Base-by-base conservation (phyloP, 345 rosid genomes). In the Corymbia maculata region DNA sequence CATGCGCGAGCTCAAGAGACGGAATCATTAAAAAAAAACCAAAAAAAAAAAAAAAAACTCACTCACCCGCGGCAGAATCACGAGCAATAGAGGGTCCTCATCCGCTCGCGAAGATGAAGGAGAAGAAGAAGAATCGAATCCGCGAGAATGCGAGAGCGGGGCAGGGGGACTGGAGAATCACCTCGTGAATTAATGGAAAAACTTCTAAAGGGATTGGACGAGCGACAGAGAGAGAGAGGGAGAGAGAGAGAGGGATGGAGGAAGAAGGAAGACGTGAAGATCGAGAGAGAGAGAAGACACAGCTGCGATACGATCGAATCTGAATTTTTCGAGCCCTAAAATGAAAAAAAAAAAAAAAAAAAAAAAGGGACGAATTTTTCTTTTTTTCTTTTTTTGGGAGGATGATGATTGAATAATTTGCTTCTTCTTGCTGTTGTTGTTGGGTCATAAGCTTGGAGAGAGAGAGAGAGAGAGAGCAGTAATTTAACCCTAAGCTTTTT, bases 251-350 rank as follows among this genome's bases (percentile, higher is more conserved):
- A 36, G 45, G 50, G 50, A 55, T 12, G 24, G 13, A 55, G 14
- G 51, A 53, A 5, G n/a, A 70, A 87, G 57, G 44, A 5, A 55
- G 50, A 59, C 59, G 70, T 15, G 68, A 52, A 59, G 55, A 64
- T 57, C 53, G 52, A 52, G 57, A 79, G 68, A 14, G 84, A 51
- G 36, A 52, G 30, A 68, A 17, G 14, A 45, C 13, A 21, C 51
- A 45, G 88, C 42, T 30, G 86, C 51, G 57, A 30, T 79, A 79
- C 86, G 68, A 87, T 52, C 70, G 88, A 87, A 87, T 87, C 88
- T 79, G 84, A 86, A 86, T 79, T 68, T 47, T 16, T 86, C 80
- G 68, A 86, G 82, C 88, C 88, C 88, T 86, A 86, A 86, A 57
- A 64, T 59, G 45, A 49, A n/a, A 68, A 19, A 5, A 86, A 26